These are phyloP conservation scores for Prosopis cineraria DNA, from an alignment of 306 rosid species.

Conservation along the genomic window DNA sequence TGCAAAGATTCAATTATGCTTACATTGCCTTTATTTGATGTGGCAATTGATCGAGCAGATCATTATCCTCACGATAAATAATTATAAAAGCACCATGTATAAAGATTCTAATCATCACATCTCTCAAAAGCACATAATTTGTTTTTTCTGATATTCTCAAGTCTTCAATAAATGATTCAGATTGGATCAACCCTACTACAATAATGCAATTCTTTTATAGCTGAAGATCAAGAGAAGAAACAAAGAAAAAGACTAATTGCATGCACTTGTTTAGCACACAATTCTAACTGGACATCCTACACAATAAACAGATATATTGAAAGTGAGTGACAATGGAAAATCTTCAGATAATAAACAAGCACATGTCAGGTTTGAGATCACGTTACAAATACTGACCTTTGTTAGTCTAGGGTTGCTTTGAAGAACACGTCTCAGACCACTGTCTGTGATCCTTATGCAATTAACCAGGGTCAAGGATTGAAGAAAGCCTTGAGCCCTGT, in stretches of 20 bases:
- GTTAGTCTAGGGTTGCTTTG: slow-evolving; percentile 53
- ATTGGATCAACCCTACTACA: not conserved
- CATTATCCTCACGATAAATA: not conserved
- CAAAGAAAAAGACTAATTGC: not conserved
- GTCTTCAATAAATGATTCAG: not conserved
- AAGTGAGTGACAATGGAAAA: not conserved
- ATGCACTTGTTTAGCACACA: not conserved
- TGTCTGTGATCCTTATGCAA: slow-evolving; percentile 55
- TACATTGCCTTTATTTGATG: not conserved
- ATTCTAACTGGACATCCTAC: not conserved
- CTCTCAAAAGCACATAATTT: not conserved
- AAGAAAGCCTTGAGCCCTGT: slow-evolving; percentile 66
- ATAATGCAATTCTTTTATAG: not conserved
- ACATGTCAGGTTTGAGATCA: slow-evolving; percentile 1
- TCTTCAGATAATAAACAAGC: not conserved
- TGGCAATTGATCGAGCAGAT: not conserved
- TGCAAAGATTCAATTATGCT: not conserved
- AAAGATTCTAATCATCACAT: not conserved
- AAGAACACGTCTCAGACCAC: slow-evolving; percentile 55
- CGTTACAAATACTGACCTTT: slow-evolving; percentile 49
- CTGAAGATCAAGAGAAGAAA: not conserved
- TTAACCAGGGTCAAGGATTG: slow-evolving; percentile 56
- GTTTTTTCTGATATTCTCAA: not conserved
- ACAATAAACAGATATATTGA: not conserved
- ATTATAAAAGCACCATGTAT: not conserved